Evolutionary conservation across 306 rosid genomes (phyloP).

Genomic region (Bauhinia variegata): DNA sequence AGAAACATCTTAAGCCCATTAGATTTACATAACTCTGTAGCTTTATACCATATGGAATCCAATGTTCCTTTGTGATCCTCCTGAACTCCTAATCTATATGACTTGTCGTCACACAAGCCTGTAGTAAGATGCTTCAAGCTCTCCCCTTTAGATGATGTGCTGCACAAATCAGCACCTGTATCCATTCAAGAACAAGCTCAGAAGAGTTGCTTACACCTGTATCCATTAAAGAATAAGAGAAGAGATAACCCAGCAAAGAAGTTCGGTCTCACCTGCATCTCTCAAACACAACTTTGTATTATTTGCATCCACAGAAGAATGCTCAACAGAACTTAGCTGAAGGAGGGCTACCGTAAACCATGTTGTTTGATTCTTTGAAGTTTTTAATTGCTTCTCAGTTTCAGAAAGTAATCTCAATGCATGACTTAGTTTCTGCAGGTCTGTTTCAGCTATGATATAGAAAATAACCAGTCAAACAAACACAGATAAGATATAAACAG

Average conservation of each 20-base stretch:
- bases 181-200: conserved; percentile 31
- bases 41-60: conserved; percentile 78
- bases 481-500: conserved; percentile 12
- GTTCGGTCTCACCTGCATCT: conserved; percentile 42
- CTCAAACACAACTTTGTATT: conserved; percentile 50
- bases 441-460: conserved; percentile 60
- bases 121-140: conserved; percentile 46
- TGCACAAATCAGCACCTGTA: conserved; percentile 37
- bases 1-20: conserved; percentile 65
- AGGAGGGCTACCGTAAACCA: conserved; percentile 90
- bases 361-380: conserved; percentile 80
- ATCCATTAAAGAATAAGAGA: neutral
- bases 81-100: conserved; percentile 44
- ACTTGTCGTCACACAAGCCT: conserved; percentile 40
- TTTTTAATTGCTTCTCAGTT: conserved; percentile 74
- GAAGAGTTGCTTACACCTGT: conserved; percentile 9
- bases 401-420: conserved; percentile 79
- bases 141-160: conserved; percentile 41
- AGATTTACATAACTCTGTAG: conserved; percentile 66
- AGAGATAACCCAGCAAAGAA: conserved; percentile 1
- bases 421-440: conserved; percentile 66
- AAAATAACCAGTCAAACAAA: conserved; percentile 34
- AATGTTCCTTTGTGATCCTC: conserved; percentile 63
- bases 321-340: conserved; percentile 69
- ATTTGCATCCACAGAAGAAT: conserved; percentile 50